Base-by-base conservation (phyloP, 1,139 yeast genomes). In the Yamadazyma sp. region DNA sequence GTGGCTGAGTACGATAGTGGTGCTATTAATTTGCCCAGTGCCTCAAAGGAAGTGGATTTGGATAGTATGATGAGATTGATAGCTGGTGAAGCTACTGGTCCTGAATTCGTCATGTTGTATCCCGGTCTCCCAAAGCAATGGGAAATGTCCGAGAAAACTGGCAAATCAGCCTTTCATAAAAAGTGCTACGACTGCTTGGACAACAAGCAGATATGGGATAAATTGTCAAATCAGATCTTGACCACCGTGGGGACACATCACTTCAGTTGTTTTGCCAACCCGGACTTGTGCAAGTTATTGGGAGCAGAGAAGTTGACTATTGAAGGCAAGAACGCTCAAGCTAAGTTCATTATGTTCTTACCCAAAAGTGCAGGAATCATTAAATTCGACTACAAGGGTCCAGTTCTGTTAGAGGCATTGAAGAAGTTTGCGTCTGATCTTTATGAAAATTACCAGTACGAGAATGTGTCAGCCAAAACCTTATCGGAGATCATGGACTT, bases 51-150 rank as follows among this genome's bases (percentile, higher is more conserved):
- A 25, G 53, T 58, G 31, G 57, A 53, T 34, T 50, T 63, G 2
- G 66, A 62, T 41, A 60, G 65, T 18, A 50, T 78, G 42, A 40
- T 74, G 37, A 56, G 62, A 18, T 53, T 73, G 6, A 60, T 76
- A 10, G 74, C 75, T 1, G 86, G 86, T 0, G 63, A 70, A 14
- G 61, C 46, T 3, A 54, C 61, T 3, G 59, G 59, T 17, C 86
- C 89, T 1, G 58, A 64, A 34, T 62, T 84, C 46, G 70, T 85
- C 4, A 73, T 85, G 15, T 80, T 84, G 44, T 83, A 83, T 76
- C 87, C 89, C 1, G 64, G 81, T 2, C 58, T 69, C 2, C 63
- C 68, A 34, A 54, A 70, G 24, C 67, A 72, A 37, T 64, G 73
- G 54, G 54, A 57, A 25, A 61, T 61, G 4, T 62, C 73, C 16